Evolutionary conservation across 495 filamentous ascomycete species (phyloP), one percentile per base, ranked within the genome.

Genomic region (Geopyxis carbonaria): DNA sequence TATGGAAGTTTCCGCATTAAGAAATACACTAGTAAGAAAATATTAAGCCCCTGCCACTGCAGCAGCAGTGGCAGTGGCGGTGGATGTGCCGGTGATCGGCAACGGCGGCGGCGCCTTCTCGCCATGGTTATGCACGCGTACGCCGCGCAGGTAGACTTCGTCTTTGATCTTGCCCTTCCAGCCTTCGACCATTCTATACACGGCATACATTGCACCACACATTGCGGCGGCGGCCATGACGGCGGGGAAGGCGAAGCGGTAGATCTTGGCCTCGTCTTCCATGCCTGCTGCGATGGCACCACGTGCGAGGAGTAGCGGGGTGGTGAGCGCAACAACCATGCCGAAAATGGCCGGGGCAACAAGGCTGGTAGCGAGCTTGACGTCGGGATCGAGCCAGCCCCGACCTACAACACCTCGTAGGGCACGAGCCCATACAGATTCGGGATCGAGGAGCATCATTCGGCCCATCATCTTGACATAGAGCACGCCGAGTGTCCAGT

Each of bases 81-180:
- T n/a, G n/a, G n/a, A n/a, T n/a, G n/a, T n/a, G n/a, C n/a, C n/a
- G n/a, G n/a, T n/a, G n/a, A n/a, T n/a, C n/a, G n/a, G n/a, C n/a
- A n/a, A n/a, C n/a, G n/a, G n/a, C n/a, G n/a, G n/a, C n/a, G n/a
- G n/a, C n/a, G n/a, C 20, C 24, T 25, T 18, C 20, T 56, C 83
- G 2, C 81, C 80, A 60, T 89, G 89, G 55, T 94, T 94, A 55
- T 94, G 87, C 45, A 99, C 61, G 22, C 85, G 64, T 62, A 95
- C 85, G 2, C 89, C 89, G 51, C 94, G 89, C 45, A 95, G 62
- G 52, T 95, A 99, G 5, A 92, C 87, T 59, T 99, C 89, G 54
- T 99, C 89, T 22, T 78, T 63, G 34, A 99, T 84, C 46, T 72
- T 73, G 51, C 73, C 67, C 54, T 79, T 73, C 89, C 89, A 97